Percentiles rank a stretch among this genome's conserved stretches.
phyloP scores from a whole-genome alignment of 768 basidiomycete genomes.

The Tylopilus balloui region DNA sequence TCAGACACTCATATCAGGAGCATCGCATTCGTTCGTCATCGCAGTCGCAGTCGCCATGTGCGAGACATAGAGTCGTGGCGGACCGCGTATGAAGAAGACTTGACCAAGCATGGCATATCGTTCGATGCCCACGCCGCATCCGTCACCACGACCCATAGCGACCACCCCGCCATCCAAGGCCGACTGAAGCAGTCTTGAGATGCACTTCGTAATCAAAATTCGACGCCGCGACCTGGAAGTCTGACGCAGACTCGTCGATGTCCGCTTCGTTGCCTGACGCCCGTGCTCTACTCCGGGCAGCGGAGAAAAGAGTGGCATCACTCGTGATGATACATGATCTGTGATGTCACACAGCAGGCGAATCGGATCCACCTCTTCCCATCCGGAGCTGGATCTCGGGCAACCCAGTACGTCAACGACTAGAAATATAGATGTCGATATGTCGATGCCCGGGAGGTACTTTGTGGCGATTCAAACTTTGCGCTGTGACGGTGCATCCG shows the following conservation, averaged over 20 bases:
- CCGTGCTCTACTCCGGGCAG: constrained; percentile 11
- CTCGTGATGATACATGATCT: constrained; percentile 17
- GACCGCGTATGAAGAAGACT: constrained; percentile 30
- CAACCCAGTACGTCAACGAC: background rate
- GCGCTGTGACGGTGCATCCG: constrained; percentile 1
- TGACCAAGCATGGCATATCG: constrained; percentile 31
- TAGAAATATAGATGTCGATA: constrained; percentile 14
- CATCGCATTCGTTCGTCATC: too few relatives aligned
- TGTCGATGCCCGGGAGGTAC: constrained; percentile 2
- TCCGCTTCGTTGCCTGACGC: constrained; percentile 21
- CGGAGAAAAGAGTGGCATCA: constrained; percentile 11
- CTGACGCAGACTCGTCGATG: constrained; percentile 13
- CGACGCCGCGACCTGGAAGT: constrained; percentile 20
- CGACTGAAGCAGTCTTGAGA: constrained; percentile 17
- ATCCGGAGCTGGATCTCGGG: background rate
- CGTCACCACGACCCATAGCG: constrained; percentile 32
- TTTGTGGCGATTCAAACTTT: background rate
- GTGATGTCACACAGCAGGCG: constrained; percentile 10
- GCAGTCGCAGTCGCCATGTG: too few relatives aligned
- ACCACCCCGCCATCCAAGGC: constrained; percentile 23
- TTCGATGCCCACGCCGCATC: constrained; percentile 40
- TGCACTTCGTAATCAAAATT: constrained; percentile 15
- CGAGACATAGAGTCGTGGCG: constrained; percentile 39
- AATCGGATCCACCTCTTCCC: constrained; percentile 3
- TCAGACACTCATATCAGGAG: too few relatives aligned